Percentiles rank a stretch among this genome's conserved stretches.
phyloP scores from a whole-genome alignment of 2,329 filamentous ascomycete genomes.

The Cytospora paraplurivora region DNA sequence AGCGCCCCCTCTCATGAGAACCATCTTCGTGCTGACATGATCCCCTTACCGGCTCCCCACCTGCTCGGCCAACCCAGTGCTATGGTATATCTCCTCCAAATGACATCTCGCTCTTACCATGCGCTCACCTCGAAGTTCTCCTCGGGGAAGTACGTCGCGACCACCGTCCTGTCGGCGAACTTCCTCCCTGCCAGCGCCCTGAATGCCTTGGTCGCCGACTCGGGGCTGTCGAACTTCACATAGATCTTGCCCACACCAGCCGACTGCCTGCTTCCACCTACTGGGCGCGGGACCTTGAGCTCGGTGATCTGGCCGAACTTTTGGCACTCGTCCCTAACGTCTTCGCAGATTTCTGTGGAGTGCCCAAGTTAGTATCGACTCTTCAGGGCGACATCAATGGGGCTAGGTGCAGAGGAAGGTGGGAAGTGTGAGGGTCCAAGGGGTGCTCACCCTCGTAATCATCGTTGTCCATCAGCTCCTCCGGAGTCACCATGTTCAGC shows the following conservation, averaged over 20 bases:
- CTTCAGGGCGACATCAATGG: too few species aligned
- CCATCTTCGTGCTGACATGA: not conserved
- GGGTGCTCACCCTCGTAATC: slow-evolving; percentile 81
- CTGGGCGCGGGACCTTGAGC: slow-evolving; percentile 91
- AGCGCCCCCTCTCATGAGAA: not conserved
- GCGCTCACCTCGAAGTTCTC: slow-evolving; percentile 93
- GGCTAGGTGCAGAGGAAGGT: not conserved
- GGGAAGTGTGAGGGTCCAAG: not conserved
- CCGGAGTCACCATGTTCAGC: slow-evolving; percentile 97
- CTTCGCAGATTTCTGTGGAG: slow-evolving; percentile 84
- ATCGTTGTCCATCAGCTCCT: slow-evolving; percentile 90
- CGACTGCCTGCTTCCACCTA: slow-evolving; percentile 78
- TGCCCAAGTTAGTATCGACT: not conserved
- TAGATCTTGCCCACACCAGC: slow-evolving; percentile 97
- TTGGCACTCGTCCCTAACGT: slow-evolving; percentile 87
- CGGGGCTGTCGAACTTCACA: slow-evolving; percentile 83
- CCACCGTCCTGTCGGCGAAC: slow-evolving; percentile 94
- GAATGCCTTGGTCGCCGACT: slow-evolving; percentile 81
- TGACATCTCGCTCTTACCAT: slow-evolving; percentile 61
- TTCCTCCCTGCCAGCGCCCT: slow-evolving; percentile 91
- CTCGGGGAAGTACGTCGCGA: slow-evolving; percentile 96
- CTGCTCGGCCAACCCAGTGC: not conserved
- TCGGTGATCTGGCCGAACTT: slow-evolving; percentile 86
- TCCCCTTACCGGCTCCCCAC: too few species aligned
- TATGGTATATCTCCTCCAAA: not conserved